Evolutionary conservation across 1,284 basidiomycete species (phyloP).

Genomic region (Ceratobasidium papillatum): DNA sequence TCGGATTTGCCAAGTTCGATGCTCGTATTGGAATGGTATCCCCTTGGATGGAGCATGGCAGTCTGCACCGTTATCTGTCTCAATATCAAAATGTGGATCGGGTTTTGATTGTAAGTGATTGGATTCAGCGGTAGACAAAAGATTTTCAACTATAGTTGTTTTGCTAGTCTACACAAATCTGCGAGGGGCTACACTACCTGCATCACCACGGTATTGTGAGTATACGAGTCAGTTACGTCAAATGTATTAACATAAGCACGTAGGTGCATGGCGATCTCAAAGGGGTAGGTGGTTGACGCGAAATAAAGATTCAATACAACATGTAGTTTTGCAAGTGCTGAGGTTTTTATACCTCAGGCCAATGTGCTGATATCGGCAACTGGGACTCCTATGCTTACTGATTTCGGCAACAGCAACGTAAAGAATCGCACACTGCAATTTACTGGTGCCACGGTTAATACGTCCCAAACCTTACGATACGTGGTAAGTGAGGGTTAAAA

Average conservation of each 20-base stretch:
- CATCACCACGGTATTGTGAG: neutral
- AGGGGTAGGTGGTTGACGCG: too few relatives aligned
- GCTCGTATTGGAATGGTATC: neutral
- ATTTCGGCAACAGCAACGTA: neutral
- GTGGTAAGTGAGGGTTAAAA: neutral
- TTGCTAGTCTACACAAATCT: neutral
- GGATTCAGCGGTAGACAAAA: neutral
- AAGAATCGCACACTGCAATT: neutral
- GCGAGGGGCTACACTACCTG: neutral
- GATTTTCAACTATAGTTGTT: neutral
- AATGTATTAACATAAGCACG: neutral
- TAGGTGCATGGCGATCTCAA: slow-evolving; percentile 12
- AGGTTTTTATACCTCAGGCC: neutral
- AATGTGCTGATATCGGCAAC: neutral
- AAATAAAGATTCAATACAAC: too few relatives aligned
- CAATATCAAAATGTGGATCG: neutral
- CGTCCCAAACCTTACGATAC: neutral
- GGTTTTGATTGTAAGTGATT: neutral
- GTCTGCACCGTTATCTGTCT: neutral
- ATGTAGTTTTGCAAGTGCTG: neutral
- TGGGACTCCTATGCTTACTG: neutral
- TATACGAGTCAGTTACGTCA: neutral
- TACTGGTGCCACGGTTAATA: neutral
- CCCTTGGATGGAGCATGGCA: slow-evolving; percentile 1
- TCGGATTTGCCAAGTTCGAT: neutral